Base-by-base conservation (phyloP, 169 alveolate genomes). In the Plasmodium berghei region DNA sequence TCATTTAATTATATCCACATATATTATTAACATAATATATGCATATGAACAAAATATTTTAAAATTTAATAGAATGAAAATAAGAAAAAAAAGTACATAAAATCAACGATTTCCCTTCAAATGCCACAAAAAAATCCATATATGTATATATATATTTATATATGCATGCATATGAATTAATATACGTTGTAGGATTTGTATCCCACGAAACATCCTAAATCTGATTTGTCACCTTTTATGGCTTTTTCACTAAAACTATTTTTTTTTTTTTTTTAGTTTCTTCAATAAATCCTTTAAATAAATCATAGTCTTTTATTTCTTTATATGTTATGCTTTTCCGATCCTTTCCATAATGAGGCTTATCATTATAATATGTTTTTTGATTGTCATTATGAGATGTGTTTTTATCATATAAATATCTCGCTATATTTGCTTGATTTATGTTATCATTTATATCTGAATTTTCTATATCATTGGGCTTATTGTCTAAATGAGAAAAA, bases 311-410 rank as follows among this genome's bases (percentile, higher is more conserved):
- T 42, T 75, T 75, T 46, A 75, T 75, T 61, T 75, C 88, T 18
- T 49, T 22, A 20, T 75, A 75, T 62, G 88, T 1, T 46, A 75
- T 20, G n/a, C 45, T 67, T 18, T 75, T 75, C 75, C 61, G 61
- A 24, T 55, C 62, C 34, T 75, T 75, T 42, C 88, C 88, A 61
- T 75, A 75, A 42, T 75, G 74, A 9, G 88, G 88, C 34, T 75
- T 62, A 14, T 75, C 88, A 45, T 61, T 45, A 12, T 62, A 42
- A 75, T 75, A 75, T 61, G 61, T 62, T 46, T 18, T 16, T 22
- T 18, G 45, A n/a, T 42, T 66, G n/a, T 18, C 46, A 12, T 22
- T 10, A 8, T 22, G 42, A 16, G 61, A 42, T 62, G 20, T 45
- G 42, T 26, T 75, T 62, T 75, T 75, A 16, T 49, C 62, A 42